A percentile compares a stretch with the other conserved stretches of the same genome.
Conservation (phyloP, 768 basidiomycete species). For the Rhodosporidiobolus sp. region DNA sequence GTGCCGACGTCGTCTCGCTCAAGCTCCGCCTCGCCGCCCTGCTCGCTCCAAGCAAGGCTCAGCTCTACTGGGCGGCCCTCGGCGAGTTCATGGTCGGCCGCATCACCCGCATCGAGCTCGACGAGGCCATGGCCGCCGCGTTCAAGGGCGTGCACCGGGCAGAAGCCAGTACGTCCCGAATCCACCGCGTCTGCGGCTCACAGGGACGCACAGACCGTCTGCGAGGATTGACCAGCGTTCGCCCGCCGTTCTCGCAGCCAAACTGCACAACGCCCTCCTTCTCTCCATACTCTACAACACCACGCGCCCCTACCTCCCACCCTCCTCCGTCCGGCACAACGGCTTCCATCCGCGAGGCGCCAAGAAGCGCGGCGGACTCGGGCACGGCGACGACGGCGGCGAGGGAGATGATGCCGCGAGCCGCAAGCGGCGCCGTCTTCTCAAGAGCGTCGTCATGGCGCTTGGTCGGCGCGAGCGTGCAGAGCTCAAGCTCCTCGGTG, state of each 20-base stretch:
- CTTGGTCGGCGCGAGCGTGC: conserved; percentile 35
- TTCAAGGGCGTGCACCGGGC: background rate
- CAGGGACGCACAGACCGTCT: background rate
- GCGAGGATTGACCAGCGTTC: background rate
- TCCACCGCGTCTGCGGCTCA: background rate
- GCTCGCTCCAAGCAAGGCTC: conserved; percentile 16
- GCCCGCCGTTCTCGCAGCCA: conserved; percentile 7
- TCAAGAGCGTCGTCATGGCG: conserved; percentile 38
- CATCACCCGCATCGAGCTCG: conserved; percentile 40
- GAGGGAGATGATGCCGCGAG: conserved; percentile 1
- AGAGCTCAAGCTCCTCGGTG: conserved; percentile 30
- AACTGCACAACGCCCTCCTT: conserved; percentile 44
- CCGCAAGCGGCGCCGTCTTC: conserved; percentile 19
- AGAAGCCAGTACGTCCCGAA: conserved; percentile 12
- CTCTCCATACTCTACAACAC: conserved; percentile 45
- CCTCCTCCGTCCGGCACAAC: conserved; percentile 38
- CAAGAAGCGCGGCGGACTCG: conserved; percentile 30
- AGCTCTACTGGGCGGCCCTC: conserved; percentile 41
- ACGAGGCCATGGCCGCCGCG: conserved; percentile 23
- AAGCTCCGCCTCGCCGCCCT: conserved; percentile 41
- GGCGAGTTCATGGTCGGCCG: conserved; percentile 36
- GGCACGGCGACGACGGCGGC: conserved; percentile 16
- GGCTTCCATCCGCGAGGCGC: conserved; percentile 39
- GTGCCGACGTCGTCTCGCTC: conserved; percentile 39
- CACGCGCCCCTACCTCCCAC: conserved; percentile 39